A percentile compares a stretch with the other conserved stretches of the same genome.
Evolutionary conservation across 139 green algal species (phyloP).

Genomic region (Gonium pectorale): DNA sequence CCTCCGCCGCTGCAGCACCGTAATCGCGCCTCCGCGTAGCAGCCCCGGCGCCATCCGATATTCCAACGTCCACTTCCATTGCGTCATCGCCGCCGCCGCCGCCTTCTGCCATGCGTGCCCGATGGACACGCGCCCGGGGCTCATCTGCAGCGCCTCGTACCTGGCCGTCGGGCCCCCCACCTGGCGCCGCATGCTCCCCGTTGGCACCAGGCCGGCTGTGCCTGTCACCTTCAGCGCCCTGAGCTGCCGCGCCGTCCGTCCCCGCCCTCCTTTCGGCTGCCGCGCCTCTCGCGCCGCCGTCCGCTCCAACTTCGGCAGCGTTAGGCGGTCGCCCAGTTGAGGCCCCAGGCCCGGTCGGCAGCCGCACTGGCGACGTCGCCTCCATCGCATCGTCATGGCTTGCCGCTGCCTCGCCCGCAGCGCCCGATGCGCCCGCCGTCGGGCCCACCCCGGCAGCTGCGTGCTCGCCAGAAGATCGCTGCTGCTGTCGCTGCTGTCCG

Average conservation of each 20-base stretch:
- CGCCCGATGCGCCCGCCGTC: not conserved
- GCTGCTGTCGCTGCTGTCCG: not conserved
- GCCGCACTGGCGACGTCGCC: not conserved
- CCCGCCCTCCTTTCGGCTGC: not conserved
- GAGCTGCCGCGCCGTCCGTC: not conserved
- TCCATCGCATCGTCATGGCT: conserved; percentile 22
- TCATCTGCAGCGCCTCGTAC: too few species aligned
- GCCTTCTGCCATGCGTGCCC: too few species aligned
- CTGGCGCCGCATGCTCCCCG: too few species aligned
- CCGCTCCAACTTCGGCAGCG: not conserved
- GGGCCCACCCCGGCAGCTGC: not conserved
- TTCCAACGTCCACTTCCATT: too few species aligned
- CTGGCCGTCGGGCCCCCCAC: too few species aligned
- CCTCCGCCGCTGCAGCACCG: not conserved
- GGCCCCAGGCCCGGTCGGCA: not conserved
- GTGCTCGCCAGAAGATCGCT: too few species aligned
- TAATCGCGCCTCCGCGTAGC: too few species aligned
- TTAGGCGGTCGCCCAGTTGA: too few species aligned
- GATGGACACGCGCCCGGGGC: too few species aligned
- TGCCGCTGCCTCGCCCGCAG: not conserved
- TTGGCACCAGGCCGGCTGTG: not conserved
- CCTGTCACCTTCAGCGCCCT: not conserved
- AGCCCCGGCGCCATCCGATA: too few species aligned
- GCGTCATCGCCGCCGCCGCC: too few species aligned
- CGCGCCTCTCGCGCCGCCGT: not conserved